Evolutionary conservation across 768 basidiomycete species (phyloP), one percentile per base, ranked within the genome.

Genomic region (Boletus vinaceobasis): DNA sequence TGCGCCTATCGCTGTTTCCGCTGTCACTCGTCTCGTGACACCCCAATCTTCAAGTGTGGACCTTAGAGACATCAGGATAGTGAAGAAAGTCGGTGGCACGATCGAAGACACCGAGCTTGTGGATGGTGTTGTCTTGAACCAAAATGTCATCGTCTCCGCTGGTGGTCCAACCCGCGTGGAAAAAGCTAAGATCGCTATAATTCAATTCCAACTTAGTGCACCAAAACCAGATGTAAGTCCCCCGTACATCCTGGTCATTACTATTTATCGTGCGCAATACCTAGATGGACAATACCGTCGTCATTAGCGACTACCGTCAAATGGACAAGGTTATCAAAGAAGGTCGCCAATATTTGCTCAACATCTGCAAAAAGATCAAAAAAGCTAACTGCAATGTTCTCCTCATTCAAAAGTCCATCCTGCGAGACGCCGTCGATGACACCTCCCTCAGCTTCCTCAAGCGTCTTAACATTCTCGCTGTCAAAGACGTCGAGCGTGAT

Each of bases 271-370:
- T 49, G 27, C 58, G 19, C 32, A 19, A 46, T 32, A 55, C 39
- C 10, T 62, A 98, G 95, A 99, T 99, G 96, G 97, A 99, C 74
- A 98, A 99, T 77, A 98, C 96, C 5, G 94, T 99, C 42, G 89
- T 98, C 48, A 98, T 99, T 63, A 98, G 96, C 60, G 96, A 99
- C 74, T 99, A 99, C 75, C 88, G 97, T 17, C 97, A 98, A 71
- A 98, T 99, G 96, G 97, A 98, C 80, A 97, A 98, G 72, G 94
- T 98, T 55, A 88, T 99, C 74, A 98, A 99, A 74, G 97, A 99
- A 73, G 96, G 96, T 54, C 89, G 97, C 43, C 92, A 95, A 73
- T 98, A 99, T 72, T 82, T 99, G 54, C 85, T 99, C 65, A 98
- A 94, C 71, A 84, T 98, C 50, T 96, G 93, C 85, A 98, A 98